phyloP scores from a whole-genome alignment of 2,329 filamentous ascomycete genomes.

The Aspergillus costaricaensis region DNA sequence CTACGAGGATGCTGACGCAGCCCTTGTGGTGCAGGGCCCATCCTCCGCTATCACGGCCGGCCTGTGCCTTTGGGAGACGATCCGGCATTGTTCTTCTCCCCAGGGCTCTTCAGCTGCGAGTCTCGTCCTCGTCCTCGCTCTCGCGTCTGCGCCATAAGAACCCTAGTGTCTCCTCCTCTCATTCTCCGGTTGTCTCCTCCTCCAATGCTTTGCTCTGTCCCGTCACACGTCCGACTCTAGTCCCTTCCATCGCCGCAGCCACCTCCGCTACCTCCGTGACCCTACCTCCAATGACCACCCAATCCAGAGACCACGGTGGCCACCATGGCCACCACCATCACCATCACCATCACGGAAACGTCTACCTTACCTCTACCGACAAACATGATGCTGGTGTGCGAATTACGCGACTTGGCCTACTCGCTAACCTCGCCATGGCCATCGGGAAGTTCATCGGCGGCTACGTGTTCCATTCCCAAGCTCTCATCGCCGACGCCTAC shows the following conservation, averaged over 20 bases:
- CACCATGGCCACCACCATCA: conserved; percentile 62
- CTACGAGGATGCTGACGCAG: conserved; percentile 35
- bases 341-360: conserved; percentile 79
- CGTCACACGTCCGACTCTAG: background rate
- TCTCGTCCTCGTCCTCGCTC: conserved; percentile 24
- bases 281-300: conserved; percentile 39
- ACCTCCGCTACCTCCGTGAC: conserved; percentile 25
- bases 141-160: conserved; percentile 18
- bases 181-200: conserved; percentile 7
- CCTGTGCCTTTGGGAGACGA: conserved; percentile 55
- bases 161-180: conserved; percentile 8
- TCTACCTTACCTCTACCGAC: conserved; percentile 76
- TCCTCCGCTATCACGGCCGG: conserved; percentile 47
- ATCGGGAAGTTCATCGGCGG: conserved; percentile 89
- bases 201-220: conserved; percentile 18
- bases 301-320: conserved; percentile 48
- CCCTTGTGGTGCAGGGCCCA: conserved; percentile 43
- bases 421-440: conserved; percentile 91
- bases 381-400: conserved; percentile 91
- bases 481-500: conserved; percentile 89
- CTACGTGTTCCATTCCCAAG: conserved; percentile 92
- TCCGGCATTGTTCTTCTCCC: conserved; percentile 18
- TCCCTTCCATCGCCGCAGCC: conserved; percentile 18
- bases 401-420: conserved; percentile 85
- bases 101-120: conserved; percentile 22